Conservation (phyloP, 495 filamentous ascomycete genomes). For the Astrothelium subdiscretum region DNA sequence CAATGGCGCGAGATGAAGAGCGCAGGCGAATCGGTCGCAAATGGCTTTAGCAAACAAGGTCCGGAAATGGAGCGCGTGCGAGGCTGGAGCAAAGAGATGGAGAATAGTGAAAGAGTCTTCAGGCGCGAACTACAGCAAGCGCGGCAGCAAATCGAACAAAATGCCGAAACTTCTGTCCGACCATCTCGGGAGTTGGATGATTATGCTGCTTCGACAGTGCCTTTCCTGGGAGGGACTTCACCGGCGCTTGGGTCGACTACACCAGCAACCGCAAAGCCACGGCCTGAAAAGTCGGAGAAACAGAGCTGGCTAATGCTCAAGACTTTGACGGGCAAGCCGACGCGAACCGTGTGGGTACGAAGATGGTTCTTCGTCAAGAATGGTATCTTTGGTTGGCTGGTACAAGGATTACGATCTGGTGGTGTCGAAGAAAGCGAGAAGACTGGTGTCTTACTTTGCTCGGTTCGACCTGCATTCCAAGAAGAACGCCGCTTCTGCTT, state of each 20-base stretch:
- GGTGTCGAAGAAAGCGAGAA: constrained; percentile 92
- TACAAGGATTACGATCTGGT: constrained; percentile 71
- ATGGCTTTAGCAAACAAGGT: constrained; percentile 48
- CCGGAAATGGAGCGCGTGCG: constrained; percentile 80
- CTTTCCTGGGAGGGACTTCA: constrained; percentile 64
- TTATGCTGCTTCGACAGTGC: constrained; percentile 76
- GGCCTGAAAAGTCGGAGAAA: constrained; percentile 48
- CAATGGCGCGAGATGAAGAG: constrained; percentile 73
- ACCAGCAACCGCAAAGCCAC: constrained; percentile 28
- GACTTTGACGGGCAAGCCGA: constrained; percentile 75
- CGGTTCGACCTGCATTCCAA: constrained; percentile 75
- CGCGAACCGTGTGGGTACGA: constrained; percentile 73
- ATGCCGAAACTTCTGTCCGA: constrained; percentile 51
- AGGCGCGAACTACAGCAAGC: constrained; percentile 66
- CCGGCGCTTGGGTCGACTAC: constrained; percentile 41
- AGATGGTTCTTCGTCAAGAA: constrained; percentile 93
- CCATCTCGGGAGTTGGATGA: constrained; percentile 89
- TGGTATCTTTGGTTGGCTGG: constrained; percentile 90
- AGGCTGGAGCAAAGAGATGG: constrained; percentile 90
- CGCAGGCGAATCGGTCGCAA: constrained; percentile 47
- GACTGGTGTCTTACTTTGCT: constrained; percentile 89
- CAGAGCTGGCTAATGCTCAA: constrained; percentile 90
- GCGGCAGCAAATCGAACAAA: constrained; percentile 72
- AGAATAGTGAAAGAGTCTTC: constrained; percentile 65
- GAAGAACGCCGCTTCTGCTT: constrained; percentile 96